Conservation (phyloP, 2,329 filamentous ascomycete genomes). For the Septoria linicola region DNA sequence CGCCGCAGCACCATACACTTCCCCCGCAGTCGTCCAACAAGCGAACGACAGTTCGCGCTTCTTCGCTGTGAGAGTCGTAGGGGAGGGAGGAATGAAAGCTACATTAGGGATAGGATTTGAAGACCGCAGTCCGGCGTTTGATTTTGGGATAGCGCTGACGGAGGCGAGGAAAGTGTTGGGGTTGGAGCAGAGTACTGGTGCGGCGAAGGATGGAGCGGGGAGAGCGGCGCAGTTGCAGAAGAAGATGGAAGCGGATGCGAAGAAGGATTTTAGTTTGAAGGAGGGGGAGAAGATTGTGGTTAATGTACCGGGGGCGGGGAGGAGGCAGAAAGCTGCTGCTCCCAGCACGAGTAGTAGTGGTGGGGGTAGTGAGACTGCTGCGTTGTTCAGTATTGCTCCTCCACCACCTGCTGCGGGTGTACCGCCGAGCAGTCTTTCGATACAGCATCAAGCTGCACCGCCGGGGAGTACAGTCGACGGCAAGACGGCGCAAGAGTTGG, state of each 20-base stretch:
- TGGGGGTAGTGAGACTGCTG: constrained; percentile 43
- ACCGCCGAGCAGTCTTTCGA: constrained; percentile 31
- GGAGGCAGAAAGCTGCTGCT: constrained; percentile 35
- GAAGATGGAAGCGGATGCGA: constrained; percentile 51
- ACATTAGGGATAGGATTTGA: constrained; percentile 83
- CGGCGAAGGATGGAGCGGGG: constrained; percentile 55
- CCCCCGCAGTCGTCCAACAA: constrained; percentile 66
- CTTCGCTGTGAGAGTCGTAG: constrained; percentile 78
- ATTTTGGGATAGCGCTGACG: constrained; percentile 77
- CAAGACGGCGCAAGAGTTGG: constrained; percentile 59
- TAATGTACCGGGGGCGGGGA: constrained; percentile 61
- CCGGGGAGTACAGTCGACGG: constrained; percentile 56
- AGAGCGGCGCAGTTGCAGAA: constrained; percentile 29
- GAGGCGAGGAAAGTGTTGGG: constrained; percentile 71
- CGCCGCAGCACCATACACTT: constrained; percentile 76
- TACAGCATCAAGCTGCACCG: constrained; percentile 55
- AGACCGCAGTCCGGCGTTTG: constrained; percentile 80
- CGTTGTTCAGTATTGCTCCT: constrained; percentile 71
- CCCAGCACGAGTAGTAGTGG: constrained; percentile 42
- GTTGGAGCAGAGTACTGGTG: constrained; percentile 56
- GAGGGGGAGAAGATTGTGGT: constrained; percentile 87
- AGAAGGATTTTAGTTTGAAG: constrained; percentile 79
- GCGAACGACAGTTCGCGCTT: constrained; percentile 78
- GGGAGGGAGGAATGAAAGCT: constrained; percentile 72
- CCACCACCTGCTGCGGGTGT: constrained; percentile 62